Evolutionary conservation across 192 early-diverging fungal species (phyloP), one percentile per base, ranked within the genome.

Genomic region (Backusella circina): DNA sequence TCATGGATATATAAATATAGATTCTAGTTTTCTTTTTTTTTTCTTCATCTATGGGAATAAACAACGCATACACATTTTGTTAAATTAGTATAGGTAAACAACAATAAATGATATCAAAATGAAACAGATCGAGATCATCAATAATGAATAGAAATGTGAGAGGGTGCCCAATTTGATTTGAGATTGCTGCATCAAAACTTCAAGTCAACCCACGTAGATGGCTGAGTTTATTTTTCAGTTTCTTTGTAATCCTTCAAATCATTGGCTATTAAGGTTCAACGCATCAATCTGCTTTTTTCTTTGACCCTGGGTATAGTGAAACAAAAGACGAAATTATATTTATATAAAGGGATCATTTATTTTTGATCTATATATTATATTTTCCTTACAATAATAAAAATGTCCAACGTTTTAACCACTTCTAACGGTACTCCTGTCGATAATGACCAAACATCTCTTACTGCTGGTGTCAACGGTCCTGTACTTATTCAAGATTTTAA

Each of bases 401-500:
- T 61, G 54, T 13, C 21, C 4, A 76, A 76, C 50, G 54, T 77
- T 54, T 67, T 83, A 30, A 83, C 81, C 18, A 83, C 81, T 33
- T 83, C 81, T 35, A 79, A 83, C 41, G 91, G 92, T 75, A 89
- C 89, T 80, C 92, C 92, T 18, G 88, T 93, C 35, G 90, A 90
- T 66, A 88, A 92, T 82, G 91, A 93, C 84, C 91, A 91, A 80
- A 91, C 91, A 54, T 89, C 89, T 26, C 68, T 86, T 74, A 91
- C 92, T 31, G 91, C 92, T 47, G 92, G 92, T 37, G 79, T 82
- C 66, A 84, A 79, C 65, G 92, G 92, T 3, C 92, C 91, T 23
- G 80, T 92, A 3, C 78, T 91, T 36, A 67, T 94, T 67, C 88
- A 92, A 79, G 94, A 95, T 79, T 92, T 93, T 70, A 88, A 90